Evolutionary conservation across 768 basidiomycete species (phyloP).

Genomic region (Tephrocybe sp.): DNA sequence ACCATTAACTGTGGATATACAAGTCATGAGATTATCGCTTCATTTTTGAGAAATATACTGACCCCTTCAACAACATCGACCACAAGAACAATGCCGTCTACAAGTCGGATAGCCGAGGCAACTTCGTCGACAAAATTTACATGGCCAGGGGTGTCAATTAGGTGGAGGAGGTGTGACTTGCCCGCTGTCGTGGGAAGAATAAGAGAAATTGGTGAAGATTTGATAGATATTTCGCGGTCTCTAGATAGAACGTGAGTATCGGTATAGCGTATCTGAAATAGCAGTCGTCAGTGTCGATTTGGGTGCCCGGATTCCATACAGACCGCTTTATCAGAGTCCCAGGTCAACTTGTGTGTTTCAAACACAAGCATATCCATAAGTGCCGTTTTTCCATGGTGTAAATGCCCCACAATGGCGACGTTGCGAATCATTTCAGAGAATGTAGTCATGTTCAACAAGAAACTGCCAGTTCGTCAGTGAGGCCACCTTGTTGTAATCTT

Average conservation of each 20-base stretch:
- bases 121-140: conserved; percentile 99
- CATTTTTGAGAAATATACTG: conserved; percentile 24
- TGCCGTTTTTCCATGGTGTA: conserved; percentile 98
- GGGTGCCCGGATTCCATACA: conserved; percentile 24
- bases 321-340: conserved; percentile 90
- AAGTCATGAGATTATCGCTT: not conserved
- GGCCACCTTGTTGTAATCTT: conserved; percentile 7
- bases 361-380: conserved; percentile 96
- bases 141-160: conserved; percentile 97
- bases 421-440: conserved; percentile 96
- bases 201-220: conserved; percentile 96
- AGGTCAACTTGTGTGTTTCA: conserved; percentile 92
- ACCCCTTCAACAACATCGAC: conserved; percentile 99
- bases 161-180: conserved; percentile 90
- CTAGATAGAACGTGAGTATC: conserved; percentile 92
- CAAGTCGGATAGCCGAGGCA: conserved; percentile 79
- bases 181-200: conserved; percentile 80
- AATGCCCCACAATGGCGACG: conserved; percentile 92
- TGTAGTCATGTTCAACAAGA: conserved; percentile 85
- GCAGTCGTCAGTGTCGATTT: conserved; percentile 9
- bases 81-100: conserved; percentile 89
- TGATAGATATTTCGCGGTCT: conserved; percentile 89
- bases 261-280: conserved; percentile 81
- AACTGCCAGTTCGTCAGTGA: conserved; percentile 45
- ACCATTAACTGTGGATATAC: conserved; percentile 71